phyloP scores from a whole-genome alignment of 805 yeast species.

The Ogataea degrootiae region DNA sequence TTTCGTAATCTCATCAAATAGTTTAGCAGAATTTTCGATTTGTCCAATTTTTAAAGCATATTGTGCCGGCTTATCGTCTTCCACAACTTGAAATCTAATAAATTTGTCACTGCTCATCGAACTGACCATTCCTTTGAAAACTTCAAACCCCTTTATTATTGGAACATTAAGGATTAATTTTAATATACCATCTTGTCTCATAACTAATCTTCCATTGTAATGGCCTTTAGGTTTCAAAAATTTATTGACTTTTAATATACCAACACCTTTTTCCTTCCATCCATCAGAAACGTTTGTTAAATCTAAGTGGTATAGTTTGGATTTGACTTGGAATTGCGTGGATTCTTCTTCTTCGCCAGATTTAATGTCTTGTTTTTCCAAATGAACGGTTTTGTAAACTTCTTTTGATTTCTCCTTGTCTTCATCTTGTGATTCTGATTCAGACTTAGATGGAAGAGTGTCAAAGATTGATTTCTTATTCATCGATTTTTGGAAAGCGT shows the following conservation, averaged over 20 bases:
- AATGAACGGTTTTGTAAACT: conserved; percentile 52
- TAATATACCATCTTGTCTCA: conserved; percentile 86
- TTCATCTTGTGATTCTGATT: conserved; percentile 19
- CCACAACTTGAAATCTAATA: conserved; percentile 67
- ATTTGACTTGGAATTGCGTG: conserved; percentile 61
- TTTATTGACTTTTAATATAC: conserved; percentile 74
- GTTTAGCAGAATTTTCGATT: conserved; percentile 52
- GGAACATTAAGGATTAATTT: conserved; percentile 79
- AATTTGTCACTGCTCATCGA: conserved; percentile 82
- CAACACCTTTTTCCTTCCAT: conserved; percentile 96
- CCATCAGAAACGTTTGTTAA: conserved; percentile 63
- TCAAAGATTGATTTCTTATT: conserved; percentile 58
- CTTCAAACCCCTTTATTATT: conserved; percentile 54
- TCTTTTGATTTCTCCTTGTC: conserved; percentile 27
- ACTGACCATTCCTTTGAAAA: conserved; percentile 78
- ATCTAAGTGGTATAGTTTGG: conserved; percentile 74
- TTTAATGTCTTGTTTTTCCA: conserved; percentile 52
- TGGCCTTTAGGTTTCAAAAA: conserved; percentile 23
- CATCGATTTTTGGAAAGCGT: conserved; percentile 51
- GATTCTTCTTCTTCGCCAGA: conserved; percentile 92
- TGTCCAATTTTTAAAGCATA: conserved; percentile 73
- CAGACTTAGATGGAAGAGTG: conserved; percentile 11
- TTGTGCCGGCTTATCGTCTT: conserved; percentile 66
- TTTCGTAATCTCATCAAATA: conserved; percentile 47
- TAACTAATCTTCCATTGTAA: conserved; percentile 62